Evolutionary conservation across 164 flowering plant species (phyloP).

Genomic region (Magnolia sinica): DNA sequence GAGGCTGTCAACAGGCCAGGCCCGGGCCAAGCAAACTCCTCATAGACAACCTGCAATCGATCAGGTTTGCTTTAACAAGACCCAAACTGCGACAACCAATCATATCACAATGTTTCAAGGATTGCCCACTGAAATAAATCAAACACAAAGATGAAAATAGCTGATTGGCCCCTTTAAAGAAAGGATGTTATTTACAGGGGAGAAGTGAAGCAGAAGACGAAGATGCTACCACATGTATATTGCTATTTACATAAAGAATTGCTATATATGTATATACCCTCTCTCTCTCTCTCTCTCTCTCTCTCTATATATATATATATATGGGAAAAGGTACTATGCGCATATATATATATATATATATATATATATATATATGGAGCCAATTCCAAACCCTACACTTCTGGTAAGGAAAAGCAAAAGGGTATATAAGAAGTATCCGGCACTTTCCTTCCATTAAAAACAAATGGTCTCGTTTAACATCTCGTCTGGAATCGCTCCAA

Average conservation of each 20-base stretch:
- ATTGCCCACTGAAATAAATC: neutral
- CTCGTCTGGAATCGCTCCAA: neutral
- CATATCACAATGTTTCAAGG: too few species aligned
- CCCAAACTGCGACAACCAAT: too few species aligned
- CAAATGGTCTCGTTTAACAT: neutral
- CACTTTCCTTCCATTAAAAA: neutral
- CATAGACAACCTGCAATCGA: too few species aligned
- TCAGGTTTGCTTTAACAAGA: too few species aligned
- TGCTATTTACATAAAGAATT: constrained; percentile 6
- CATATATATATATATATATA: neutral
- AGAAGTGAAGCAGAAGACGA: neutral
- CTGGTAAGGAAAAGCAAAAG: neutral
- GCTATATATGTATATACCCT: neutral
- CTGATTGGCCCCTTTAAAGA: neutral
- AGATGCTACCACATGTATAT: neutral
- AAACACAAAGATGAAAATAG: neutral
- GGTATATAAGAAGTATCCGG: too few species aligned
- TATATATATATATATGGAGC: neutral
- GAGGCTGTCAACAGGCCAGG: too few species aligned
- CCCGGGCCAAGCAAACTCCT: too few species aligned
- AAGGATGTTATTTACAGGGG: neutral
- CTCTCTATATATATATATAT: neutral
- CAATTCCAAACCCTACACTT: neutral
- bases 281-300: too few species aligned
- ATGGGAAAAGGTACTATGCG: too few species aligned